These are phyloP conservation scores for Neofusicoccum laricinum DNA, from an alignment of 2,329 filamentous ascomycete genomes.

Conservation along the genomic window DNA sequence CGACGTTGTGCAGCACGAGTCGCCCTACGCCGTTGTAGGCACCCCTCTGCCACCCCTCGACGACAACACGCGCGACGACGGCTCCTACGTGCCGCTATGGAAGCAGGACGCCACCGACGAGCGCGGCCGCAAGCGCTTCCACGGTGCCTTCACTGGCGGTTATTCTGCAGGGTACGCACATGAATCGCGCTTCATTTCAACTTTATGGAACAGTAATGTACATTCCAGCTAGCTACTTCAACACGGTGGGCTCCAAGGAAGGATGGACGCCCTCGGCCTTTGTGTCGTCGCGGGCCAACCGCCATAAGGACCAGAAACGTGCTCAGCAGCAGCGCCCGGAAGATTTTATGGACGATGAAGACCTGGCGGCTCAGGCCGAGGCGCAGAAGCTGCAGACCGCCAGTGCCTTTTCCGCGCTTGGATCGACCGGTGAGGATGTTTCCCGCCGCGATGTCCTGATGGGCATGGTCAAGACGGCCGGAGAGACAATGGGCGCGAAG, in stretches of 20 bases:
- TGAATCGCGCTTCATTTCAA: neutral
- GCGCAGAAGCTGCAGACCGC: slow-evolving; percentile 70
- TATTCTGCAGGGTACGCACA: slow-evolving; percentile 84
- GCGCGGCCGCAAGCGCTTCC: slow-evolving; percentile 80
- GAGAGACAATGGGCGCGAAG: slow-evolving; percentile 83
- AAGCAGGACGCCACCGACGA: slow-evolving; percentile 97
- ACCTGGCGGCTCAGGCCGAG: slow-evolving; percentile 82
- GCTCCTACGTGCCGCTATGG: slow-evolving; percentile 91
- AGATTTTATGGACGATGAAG: slow-evolving; percentile 98
- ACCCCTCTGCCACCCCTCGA: slow-evolving; percentile 80
- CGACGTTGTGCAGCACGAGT: slow-evolving; percentile 63
- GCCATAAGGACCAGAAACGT: slow-evolving; percentile 64
- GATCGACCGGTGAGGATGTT: slow-evolving; percentile 59
- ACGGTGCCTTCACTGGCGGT: slow-evolving; percentile 94
- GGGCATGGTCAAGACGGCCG: slow-evolving; percentile 68
- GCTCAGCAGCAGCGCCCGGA: slow-evolving; percentile 59
- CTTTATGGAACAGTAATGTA: neutral
- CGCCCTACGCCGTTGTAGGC: slow-evolving; percentile 76
- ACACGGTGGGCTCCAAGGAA: slow-evolving; percentile 97
- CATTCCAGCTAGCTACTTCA: slow-evolving; percentile 64
- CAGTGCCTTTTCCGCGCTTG: slow-evolving; percentile 72
- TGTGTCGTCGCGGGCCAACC: slow-evolving; percentile 80
- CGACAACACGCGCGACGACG: slow-evolving; percentile 77
- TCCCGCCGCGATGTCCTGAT: slow-evolving; percentile 56
- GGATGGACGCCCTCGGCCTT: slow-evolving; percentile 94